Evolutionary conservation across 176 grass and related monocot genomes (phyloP), one percentile per base, ranked within the genome.

Genomic region (Triticum dicoccoides): DNA sequence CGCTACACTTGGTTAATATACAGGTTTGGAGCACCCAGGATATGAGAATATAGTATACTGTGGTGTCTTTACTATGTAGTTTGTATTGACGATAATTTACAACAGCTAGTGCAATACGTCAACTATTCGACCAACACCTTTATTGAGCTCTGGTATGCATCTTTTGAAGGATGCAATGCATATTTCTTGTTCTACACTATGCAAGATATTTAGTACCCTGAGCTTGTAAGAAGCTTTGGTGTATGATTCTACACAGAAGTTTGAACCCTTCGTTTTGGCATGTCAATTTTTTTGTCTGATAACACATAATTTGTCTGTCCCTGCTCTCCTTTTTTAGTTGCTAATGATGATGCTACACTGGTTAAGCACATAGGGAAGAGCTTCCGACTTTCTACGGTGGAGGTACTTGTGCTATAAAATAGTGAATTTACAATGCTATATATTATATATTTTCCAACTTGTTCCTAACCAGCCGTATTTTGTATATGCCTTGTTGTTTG

Each of bases 361-460:
- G 92, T 98, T 70, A 98, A 92, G 82, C 80, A 88, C 84, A 94
- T 98, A 34, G 96, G 91, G 27, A 95, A 96, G 86, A 98, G 91
- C 67, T 98, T 98, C 84, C 87, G 93, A 77, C 86, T 94, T 74
- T 98, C 91, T 88, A 88, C 91, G 42, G 88, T 98, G 58, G 88
- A 96, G 93, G 96, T 98, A 91, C 42, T 10, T 74, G 18, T 75
- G 32, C 8, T 82, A 35, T 39, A 58, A 69, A 88, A 29, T 65
- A 80, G 65, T 67, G 27, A 39, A 35, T 37, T 69, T 81, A 29
- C 5, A 41, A 44, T 62, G 45, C 29, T 63, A 85, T 90, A 85
- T 90, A 69, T 82, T 83, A 5, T 84, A 8, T 79, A 30, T 1
- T 35, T 33, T 58, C 21, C 25, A 9, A 21, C 58, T 74, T 37